Evolutionary conservation across 352 stramenopile genomes (phyloP), one percentile per base, ranked within the genome.

Genomic region (Phytophthora tentaculata): DNA sequence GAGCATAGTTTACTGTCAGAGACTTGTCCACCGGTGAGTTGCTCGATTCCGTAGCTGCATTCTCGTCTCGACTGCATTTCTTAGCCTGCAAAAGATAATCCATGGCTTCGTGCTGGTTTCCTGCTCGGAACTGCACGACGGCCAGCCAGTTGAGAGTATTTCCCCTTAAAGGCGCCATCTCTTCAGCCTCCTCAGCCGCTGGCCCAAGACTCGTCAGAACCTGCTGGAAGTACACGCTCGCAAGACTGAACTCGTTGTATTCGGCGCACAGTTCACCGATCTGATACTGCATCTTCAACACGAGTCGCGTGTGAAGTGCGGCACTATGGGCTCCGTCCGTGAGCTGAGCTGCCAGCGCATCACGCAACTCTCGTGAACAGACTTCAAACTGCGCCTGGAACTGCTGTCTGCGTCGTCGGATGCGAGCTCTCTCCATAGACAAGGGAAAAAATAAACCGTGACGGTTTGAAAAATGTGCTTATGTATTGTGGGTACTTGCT

Each of bases 111-210:
- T 50, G 54, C 12, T 62, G 28, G 23, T 83, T 56, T 9, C 73
- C 75, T 32, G 61, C n/a, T 37, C 73, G 67, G 37, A 79, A 81
- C 22, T 76, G 19, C 19, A 73, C 64, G 14, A 57, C 67, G n/a
- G 77, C 67, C 12, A 86, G 20, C 59, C 79, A 83, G 26, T 80
- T 81, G 19, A 86, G 48, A 2, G 69, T 67, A 53, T 81, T 86
- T 5, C 61, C 49, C 3, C 61, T 64, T 10, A 89, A 67, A 43
- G 64, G 26, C 4, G 28, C 24, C 2, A 79, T n/a, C 43, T 77
- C 68, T 13, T 8, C 37, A 17, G 35, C 16, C 8, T 69, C 49
- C 12, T 55, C 23, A 8, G 45, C n/a, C 14, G 28, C 17, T 44
- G 66, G 44, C n/a, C 26, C 26, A 20, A 74, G n/a, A 13, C 50